Percentiles rank a stretch among this genome's conserved stretches.
Conservation (phyloP, 805 yeast species). For the Lipomyces chichibuensis region DNA sequence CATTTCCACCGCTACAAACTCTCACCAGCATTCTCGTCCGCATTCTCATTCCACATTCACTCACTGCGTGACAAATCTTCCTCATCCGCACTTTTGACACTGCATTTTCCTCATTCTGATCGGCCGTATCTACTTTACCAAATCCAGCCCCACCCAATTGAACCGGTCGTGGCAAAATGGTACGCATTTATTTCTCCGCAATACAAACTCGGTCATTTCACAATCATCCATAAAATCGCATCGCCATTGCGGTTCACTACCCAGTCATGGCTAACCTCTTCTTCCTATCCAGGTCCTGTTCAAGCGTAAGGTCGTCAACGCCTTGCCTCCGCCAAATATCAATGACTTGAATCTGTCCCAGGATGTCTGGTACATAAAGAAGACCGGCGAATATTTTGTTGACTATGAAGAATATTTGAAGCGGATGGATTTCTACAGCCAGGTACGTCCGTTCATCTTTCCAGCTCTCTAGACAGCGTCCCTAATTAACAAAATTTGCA, state of each 20-base stretch:
- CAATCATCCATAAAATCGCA: background rate
- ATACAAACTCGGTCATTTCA: background rate
- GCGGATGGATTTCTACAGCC: conserved; percentile 47
- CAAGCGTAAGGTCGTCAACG: conserved; percentile 45
- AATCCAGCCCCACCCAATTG: background rate
- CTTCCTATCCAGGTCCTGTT: conserved; percentile 43
- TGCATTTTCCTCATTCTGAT: background rate
- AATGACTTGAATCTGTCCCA: conserved; percentile 32
- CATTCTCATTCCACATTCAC: background rate
- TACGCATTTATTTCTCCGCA: background rate
- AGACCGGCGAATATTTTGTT: conserved; percentile 86
- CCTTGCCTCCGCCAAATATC: conserved; percentile 35
- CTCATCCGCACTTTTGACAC: background rate
- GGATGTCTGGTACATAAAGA: conserved; percentile 78
- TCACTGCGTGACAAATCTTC: background rate
- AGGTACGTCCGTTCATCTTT: conserved; percentile 26
- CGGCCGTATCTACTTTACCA: background rate
- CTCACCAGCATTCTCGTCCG: background rate
- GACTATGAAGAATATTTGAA: conserved; percentile 74
- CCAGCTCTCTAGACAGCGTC: no score
- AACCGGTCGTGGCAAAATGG: background rate
- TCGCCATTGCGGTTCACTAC: background rate
- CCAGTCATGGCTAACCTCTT: background rate
- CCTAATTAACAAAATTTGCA: conserved; percentile 11
- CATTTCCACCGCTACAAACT: background rate